A percentile compares a stretch with the other conserved stretches of the same genome.
Evolutionary conservation across 2,329 filamentous ascomycete genomes (phyloP).

Genomic region (Metarhizium rileyi): DNA sequence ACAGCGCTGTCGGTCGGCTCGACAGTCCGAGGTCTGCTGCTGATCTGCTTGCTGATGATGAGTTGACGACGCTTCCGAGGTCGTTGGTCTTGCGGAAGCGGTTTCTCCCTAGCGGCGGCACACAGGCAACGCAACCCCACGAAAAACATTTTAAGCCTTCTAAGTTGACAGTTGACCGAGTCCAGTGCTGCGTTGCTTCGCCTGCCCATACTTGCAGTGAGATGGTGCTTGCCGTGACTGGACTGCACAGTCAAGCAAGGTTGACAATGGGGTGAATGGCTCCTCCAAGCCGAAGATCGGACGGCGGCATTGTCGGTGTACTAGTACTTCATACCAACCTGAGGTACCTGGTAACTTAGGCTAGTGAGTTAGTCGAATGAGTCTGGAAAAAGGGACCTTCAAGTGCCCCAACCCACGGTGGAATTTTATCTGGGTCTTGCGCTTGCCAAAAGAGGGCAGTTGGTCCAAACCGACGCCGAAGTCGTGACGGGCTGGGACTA

Average conservation of each 20-base stretch:
- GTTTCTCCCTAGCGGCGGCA: background rate
- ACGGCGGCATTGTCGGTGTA: too few species aligned
- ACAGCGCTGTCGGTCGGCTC: background rate
- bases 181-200: background rate
- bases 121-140: background rate
- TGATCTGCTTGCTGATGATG: too few species aligned
- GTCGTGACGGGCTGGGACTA: background rate
- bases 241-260: too few species aligned
- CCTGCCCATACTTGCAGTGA: too few species aligned
- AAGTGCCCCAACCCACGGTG: conserved; percentile 3
- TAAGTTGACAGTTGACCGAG: too few species aligned
- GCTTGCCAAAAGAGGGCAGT: background rate
- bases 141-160: too few species aligned
- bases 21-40: background rate
- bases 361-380: background rate
- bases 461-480: background rate
- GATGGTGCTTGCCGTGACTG: too few species aligned
- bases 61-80: background rate
- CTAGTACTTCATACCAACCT: too few species aligned
- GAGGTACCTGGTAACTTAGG: too few species aligned
- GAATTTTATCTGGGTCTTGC: background rate
- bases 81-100: background rate
- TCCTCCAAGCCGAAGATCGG: too few species aligned
- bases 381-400: background rate
- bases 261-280: too few species aligned